A percentile compares a stretch with the other conserved stretches of the same genome.
Conservation (phyloP, 768 basidiomycete genomes). For the Tricholoma flavovirens region DNA sequence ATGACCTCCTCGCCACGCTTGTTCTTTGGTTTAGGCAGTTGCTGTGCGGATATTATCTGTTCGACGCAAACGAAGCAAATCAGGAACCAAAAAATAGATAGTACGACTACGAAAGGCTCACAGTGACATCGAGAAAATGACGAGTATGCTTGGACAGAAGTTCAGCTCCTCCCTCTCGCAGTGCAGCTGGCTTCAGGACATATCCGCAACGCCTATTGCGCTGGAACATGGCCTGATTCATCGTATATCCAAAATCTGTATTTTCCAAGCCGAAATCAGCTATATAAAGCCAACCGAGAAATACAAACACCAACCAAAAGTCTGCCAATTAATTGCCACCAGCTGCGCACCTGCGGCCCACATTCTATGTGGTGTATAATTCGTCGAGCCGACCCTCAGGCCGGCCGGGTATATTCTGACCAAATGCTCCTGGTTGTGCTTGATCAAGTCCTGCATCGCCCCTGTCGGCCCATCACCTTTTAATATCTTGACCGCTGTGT, state of each 20-base stretch:
- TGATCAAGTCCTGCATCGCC: conserved; percentile 66
- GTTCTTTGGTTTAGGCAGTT: conserved; percentile 73
- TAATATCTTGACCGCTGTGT: conserved; percentile 67
- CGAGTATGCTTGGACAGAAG: conserved; percentile 45
- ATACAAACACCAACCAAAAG: conserved; percentile 52
- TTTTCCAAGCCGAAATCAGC: neutral
- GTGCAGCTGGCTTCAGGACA: conserved; percentile 79
- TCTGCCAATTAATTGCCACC: conserved; percentile 97
- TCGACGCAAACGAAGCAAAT: neutral
- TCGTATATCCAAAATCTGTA: conserved; percentile 81
- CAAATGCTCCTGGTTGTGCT: conserved; percentile 80
- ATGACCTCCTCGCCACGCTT: conserved; percentile 51
- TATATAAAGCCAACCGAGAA: neutral
- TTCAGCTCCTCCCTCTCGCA: conserved; percentile 62
- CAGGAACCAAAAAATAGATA: neutral
- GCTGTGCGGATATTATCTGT: conserved; percentile 80
- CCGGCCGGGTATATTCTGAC: conserved; percentile 87
- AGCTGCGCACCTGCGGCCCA: conserved; percentile 89
- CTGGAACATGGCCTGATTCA: conserved; percentile 95
- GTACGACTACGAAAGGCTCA: conserved; percentile 19
- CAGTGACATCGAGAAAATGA: conserved; percentile 62
- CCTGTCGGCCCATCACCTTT: conserved; percentile 33
- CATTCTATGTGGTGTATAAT: conserved; percentile 83
- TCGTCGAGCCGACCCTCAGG: conserved; percentile 71
- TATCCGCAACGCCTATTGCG: conserved; percentile 86